These are phyloP conservation scores for Trifolium pratense DNA, from an alignment of 306 rosid genomes.

Conservation along the genomic window DNA sequence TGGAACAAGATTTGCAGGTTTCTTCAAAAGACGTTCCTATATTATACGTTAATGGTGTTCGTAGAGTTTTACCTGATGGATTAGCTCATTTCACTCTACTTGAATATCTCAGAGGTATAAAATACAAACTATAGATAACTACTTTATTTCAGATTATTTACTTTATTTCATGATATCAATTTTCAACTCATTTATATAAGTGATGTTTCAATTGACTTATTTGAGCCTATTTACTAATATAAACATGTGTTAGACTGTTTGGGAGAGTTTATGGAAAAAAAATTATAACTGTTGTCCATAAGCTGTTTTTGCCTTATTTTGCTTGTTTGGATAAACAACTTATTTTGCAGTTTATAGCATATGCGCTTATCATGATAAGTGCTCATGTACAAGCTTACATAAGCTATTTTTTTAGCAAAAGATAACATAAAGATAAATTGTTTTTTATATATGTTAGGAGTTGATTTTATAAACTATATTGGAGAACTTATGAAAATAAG, in stretches of 20 bases:
- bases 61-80: constrained; percentile 75
- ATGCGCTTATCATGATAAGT: too few species aligned
- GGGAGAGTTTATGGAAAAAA: not conserved
- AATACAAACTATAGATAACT: not conserved
- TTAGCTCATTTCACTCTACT: constrained; percentile 87
- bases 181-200: not conserved
- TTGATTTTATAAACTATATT: too few species aligned
- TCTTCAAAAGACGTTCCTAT: constrained; percentile 53
- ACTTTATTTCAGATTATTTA: too few species aligned
- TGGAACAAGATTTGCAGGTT: constrained; percentile 44
- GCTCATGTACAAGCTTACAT: too few species aligned
- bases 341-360: too few species aligned
- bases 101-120: constrained; percentile 89
- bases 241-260: not conserved
- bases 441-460: too few species aligned
- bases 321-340: too few species aligned
- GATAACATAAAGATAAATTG: too few species aligned
- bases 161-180: not conserved
- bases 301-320: not conserved
- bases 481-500: too few species aligned
- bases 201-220: not conserved
- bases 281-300: not conserved
- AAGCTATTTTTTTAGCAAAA: too few species aligned
- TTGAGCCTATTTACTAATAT: not conserved
- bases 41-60: constrained; percentile 72